Base-by-base conservation (phyloP, 768 basidiomycete species). In the Termitomyces sp. region DNA sequence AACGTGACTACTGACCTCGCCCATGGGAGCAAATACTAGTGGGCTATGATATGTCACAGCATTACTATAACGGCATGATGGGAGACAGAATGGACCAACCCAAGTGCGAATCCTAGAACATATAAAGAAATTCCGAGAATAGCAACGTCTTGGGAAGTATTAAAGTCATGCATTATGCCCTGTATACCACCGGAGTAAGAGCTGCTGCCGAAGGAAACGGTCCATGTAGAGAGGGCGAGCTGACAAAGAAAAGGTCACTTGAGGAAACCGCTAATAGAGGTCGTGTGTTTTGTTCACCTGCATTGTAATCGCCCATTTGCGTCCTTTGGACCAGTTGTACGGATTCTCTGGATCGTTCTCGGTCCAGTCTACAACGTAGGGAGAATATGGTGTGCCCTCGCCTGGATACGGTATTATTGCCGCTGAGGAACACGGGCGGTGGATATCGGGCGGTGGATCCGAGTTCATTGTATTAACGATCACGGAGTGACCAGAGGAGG, bases 111-210 rank as follows among this genome's bases (percentile, higher is more conserved):
- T 1, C 84, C 85, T 31, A 87, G 68, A 34, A 88, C 82, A 64
- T 84, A 87, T 16, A 85, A 68, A 5, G 84, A 83, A 22, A 86
- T 74, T 16, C 85, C 85, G 7, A 85, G 71, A 43, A 83, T 81
- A 3, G 82, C 79, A 56, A 83, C 70, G 56, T 79, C 75, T 55
- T 77, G 73, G 4, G 80, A 79, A 51, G 83, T 74, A 44, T 75
- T 69, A 36, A 86, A 70, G 42, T 82, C 79, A 34, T 62, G 65
- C 59, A 74, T 72, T 48, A 80, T 80, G 49, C 68, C 68, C 34
- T 69, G 61, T 8, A 84, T 67, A 6, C 83, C 82, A 20, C 82
- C 83, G 16, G 76, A 74, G 63, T 85, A 86, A 20, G 77, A 74
- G 63, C 80, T 82, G 56, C 82, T 84, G 52, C 80, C 75, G 64